Conservation (phyloP, 2,329 filamentous ascomycete genomes). For the Epichloe aotearoae region DNA sequence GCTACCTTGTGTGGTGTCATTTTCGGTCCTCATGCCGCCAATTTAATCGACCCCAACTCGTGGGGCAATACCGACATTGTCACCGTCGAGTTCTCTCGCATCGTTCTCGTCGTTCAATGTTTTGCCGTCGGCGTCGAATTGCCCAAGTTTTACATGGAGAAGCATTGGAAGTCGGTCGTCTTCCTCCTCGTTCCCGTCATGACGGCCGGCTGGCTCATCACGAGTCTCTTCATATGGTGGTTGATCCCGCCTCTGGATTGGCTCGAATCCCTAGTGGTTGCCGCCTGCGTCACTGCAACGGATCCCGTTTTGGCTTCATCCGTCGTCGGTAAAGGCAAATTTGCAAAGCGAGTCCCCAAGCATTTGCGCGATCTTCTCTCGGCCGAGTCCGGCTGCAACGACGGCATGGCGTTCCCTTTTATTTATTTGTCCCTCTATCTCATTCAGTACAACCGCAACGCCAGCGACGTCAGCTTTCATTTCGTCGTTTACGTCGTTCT, state of each 20-base stretch:
- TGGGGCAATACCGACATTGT: slow-evolving; percentile 82
- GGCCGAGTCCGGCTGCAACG: slow-evolving; percentile 95
- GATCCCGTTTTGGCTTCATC: slow-evolving; percentile 95
- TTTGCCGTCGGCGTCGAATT: slow-evolving; percentile 85
- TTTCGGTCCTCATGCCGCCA: slow-evolving; percentile 73
- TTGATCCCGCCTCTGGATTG: slow-evolving; percentile 67
- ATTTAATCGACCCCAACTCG: slow-evolving; percentile 59
- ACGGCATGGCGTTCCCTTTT: slow-evolving; percentile 98
- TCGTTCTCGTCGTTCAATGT: slow-evolving; percentile 83
- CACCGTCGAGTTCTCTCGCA: slow-evolving; percentile 78
- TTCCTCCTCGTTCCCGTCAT: slow-evolving; percentile 89
- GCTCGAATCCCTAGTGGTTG: slow-evolving; percentile 76
- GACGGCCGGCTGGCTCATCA: slow-evolving; percentile 90
- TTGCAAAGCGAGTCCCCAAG: slow-evolving; percentile 92
- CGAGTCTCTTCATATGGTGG: slow-evolving; percentile 91
- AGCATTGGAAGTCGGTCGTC: slow-evolving; percentile 86
- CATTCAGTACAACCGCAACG: slow-evolving; percentile 62
- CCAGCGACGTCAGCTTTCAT: slow-evolving; percentile 59
- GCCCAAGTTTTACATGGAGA: slow-evolving; percentile 93
- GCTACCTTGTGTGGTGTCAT: slow-evolving; percentile 80
- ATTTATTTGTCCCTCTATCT: slow-evolving; percentile 87
- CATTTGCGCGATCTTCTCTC: slow-evolving; percentile 92
- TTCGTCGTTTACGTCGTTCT: slow-evolving; percentile 85
- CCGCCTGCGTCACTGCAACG: slow-evolving; percentile 92
- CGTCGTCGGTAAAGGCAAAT: slow-evolving; percentile 97